Percentiles rank a stretch among this genome's conserved stretches.
Conservation (phyloP, 73 alveolate species). For the Paramecium tetraurelia region DNA sequence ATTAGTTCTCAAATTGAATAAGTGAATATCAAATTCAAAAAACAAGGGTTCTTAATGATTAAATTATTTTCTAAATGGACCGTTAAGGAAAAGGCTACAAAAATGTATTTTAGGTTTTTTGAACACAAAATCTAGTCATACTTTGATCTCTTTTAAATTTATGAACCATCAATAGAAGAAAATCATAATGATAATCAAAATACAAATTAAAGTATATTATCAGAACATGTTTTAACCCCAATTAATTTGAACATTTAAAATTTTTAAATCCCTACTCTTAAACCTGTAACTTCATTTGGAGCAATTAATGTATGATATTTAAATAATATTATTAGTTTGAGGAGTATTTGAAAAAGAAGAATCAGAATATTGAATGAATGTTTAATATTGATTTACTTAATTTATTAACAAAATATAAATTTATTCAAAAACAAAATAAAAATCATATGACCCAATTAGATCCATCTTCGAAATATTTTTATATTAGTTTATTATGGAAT, state of each 20-base stretch:
- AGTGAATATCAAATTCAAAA: not conserved
- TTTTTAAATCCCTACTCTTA: not conserved
- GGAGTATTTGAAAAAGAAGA: not conserved
- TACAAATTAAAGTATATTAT: not conserved
- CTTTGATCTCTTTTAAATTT: not conserved
- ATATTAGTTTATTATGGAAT: constrained; percentile 28
- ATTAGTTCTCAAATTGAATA: not conserved
- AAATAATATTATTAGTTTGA: not conserved
- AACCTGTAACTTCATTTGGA: not conserved
- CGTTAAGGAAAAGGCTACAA: not conserved
- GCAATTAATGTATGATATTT: not conserved
- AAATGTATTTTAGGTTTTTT: not conserved
- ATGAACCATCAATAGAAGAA: not conserved
- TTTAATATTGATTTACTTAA: not conserved
- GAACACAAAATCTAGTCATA: not conserved
- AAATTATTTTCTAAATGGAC: constrained; percentile 10
- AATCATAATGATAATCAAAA: not conserved
- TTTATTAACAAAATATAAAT: not conserved
- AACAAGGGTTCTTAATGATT: not conserved
- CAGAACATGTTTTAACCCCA: not conserved
- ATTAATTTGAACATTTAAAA: not conserved
- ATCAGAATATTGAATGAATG: not conserved
- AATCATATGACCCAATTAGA: constrained; percentile 7
- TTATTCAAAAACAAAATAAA: not conserved
- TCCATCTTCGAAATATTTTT: constrained; percentile 36